phyloP scores from a whole-genome alignment of 2,329 filamentous ascomycete genomes.

The Xylaria sp. region DNA sequence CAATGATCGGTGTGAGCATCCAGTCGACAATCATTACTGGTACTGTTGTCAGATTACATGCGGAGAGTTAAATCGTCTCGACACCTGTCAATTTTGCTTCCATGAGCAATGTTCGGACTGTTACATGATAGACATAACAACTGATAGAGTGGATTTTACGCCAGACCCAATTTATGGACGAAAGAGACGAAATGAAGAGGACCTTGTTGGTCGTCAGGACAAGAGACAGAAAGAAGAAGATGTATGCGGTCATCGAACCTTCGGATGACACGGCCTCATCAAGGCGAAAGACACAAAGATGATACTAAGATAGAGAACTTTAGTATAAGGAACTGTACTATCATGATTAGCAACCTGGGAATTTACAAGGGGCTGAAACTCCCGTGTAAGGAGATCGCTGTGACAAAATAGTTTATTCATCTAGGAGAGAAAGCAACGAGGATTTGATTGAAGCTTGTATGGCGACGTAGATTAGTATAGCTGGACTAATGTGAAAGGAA shows the following conservation, averaged over 20 bases:
- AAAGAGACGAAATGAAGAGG: neutral
- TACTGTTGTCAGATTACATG: slow-evolving; percentile 16
- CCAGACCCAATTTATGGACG: neutral
- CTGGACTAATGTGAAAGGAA: too few relatives aligned
- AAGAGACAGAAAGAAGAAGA: neutral
- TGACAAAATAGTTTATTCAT: too few relatives aligned
- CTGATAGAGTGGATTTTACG: neutral
- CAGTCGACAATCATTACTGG: neutral
- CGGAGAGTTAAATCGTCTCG: neutral
- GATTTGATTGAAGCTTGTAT: too few relatives aligned
- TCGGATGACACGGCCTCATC: neutral
- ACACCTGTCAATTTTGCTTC: neutral
- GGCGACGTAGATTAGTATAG: too few relatives aligned
- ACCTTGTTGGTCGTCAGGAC: neutral
- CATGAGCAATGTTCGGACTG: neutral
- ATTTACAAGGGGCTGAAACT: too few relatives aligned
- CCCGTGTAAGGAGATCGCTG: too few relatives aligned
- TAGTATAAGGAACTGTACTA: too few relatives aligned
- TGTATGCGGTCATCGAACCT: neutral
- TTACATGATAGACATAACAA: neutral
- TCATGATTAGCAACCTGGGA: too few relatives aligned
- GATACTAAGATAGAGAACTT: too few relatives aligned
- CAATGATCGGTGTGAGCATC: neutral
- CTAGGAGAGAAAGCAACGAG: too few relatives aligned
- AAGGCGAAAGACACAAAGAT: too few relatives aligned